Conservation (phyloP, 768 basidiomycete genomes). For the Boletus pseudopeckii region DNA sequence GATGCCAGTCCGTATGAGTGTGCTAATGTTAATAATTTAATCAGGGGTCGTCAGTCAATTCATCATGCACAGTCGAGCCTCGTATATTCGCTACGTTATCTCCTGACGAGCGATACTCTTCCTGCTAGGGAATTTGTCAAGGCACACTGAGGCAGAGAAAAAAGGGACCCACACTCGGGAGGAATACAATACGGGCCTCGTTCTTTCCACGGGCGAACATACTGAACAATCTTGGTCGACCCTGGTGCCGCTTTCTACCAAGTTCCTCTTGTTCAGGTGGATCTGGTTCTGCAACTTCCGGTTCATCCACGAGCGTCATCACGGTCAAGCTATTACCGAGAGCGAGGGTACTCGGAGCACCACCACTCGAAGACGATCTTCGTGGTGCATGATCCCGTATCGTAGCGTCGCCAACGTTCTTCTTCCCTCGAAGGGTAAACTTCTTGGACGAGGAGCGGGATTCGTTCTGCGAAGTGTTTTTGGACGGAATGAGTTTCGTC, state of each 20-base stretch:
- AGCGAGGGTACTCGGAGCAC: background rate
- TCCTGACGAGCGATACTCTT: constrained; percentile 4
- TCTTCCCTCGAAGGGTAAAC: constrained; percentile 18
- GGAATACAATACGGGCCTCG: constrained; percentile 2
- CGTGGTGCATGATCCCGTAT: constrained; percentile 9
- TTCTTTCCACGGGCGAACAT: constrained; percentile 27
- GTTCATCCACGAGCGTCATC: constrained; percentile 39
- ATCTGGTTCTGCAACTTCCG: constrained; percentile 33
- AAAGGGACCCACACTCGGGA: constrained; percentile 12
- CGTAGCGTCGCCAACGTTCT: constrained; percentile 10
- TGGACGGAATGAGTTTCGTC: constrained; percentile 62
- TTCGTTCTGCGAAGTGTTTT: constrained; percentile 30
- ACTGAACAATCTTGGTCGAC: constrained; percentile 31
- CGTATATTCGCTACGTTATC: background rate
- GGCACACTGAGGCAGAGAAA: background rate
- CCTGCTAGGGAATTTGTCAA: constrained; percentile 1
- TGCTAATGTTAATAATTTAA: constrained; percentile 4
- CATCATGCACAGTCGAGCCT: constrained; percentile 5
- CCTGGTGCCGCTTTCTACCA: constrained; percentile 17
- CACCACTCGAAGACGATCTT: constrained; percentile 24
- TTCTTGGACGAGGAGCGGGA: constrained; percentile 23
- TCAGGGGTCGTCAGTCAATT: constrained; percentile 1
- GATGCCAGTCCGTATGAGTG: background rate
- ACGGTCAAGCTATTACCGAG: constrained; percentile 22
- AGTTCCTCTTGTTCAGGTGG: constrained; percentile 13